Base-by-base conservation (phyloP, 1,284 basidiomycete genomes). In the Omphalotus olearius region DNA sequence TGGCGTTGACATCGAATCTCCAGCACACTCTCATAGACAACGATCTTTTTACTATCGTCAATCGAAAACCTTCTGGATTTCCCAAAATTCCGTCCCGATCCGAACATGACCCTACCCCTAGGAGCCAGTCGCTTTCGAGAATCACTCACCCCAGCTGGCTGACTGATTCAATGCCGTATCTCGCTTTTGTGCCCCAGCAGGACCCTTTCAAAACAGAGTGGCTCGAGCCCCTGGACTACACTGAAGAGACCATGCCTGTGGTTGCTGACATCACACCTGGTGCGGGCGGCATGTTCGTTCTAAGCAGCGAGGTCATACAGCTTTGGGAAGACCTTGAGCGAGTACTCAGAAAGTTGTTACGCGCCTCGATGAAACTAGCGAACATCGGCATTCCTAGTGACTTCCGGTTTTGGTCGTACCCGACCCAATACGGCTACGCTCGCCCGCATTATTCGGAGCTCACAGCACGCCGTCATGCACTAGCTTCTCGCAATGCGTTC, bases 191-290 rank as follows among this genome's bases (percentile, higher is more conserved):
- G 6, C 46, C 46, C 6, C 26, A 20, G 4, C 25, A 16, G 6
- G 37, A 47, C 33, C 46, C 46, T 5, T 47, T 47, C n/a, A 47
- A 47, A 26, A 33, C n/a, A 17, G 4, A 13, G 10, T 47, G 37
- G n/a, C n/a, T 47, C 5, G 9, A 23, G 1, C 28, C 20, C 16
- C 14, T 47, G 11, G 46, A 47, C 25, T 47, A 28, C 35, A 38
- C 10, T n/a, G 6, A 16, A 6, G 18, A 47, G 1, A 16, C 18
- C 14, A 11, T 47, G 4, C 35, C 46, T 6, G 37, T 47, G 3
- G 20, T 25, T 23, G 23, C 23, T 3, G 23, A 23, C 23, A 23
- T 23, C 23, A 23, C 23, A 10, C n/a, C 4, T 47, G 36, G 23
- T 14, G 18, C 23, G 1, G 10, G 35, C 10, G 25, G 17, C 5